Conservation (phyloP, 192 early-diverging fungal genomes). For the Coemansia sp. region DNA sequence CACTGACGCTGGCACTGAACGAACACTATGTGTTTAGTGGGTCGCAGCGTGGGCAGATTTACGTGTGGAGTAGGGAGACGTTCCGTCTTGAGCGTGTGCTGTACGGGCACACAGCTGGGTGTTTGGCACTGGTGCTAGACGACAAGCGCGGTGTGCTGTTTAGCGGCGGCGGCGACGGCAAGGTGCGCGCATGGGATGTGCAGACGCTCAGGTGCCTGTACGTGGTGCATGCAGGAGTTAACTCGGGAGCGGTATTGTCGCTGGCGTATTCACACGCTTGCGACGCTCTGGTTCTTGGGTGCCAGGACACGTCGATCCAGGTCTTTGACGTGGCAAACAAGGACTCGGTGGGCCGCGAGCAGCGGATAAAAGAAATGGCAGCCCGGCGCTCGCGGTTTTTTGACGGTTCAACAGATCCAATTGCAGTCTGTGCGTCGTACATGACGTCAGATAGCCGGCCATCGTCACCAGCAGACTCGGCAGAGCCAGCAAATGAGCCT, state of each 20-base stretch:
- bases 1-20: slow-evolving; percentile 65
- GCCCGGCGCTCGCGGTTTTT: slow-evolving; percentile 42
- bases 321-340: slow-evolving; percentile 40
- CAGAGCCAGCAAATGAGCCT: not conserved
- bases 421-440: slow-evolving; percentile 24
- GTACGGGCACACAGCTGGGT: slow-evolving; percentile 31
- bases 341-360: slow-evolving; percentile 9
- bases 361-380: slow-evolving; percentile 14
- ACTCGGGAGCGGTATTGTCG: slow-evolving; percentile 71
- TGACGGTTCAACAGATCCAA: slow-evolving; percentile 18
- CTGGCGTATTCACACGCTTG: slow-evolving; percentile 59
- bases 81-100: slow-evolving; percentile 53
- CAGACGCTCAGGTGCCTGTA: slow-evolving; percentile 61
- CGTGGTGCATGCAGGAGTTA: slow-evolving; percentile 64
- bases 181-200: slow-evolving; percentile 70
- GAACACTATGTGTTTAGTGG: slow-evolving; percentile 65
- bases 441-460: slow-evolving; percentile 8
- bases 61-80: slow-evolving; percentile 61
- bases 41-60: slow-evolving; percentile 63
- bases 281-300: slow-evolving; percentile 66
- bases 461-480: slow-evolving; percentile 21
- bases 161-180: slow-evolving; percentile 64
- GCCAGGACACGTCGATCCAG: slow-evolving; percentile 79
- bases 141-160: slow-evolving; percentile 10
- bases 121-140: slow-evolving; percentile 32